Conservation (phyloP, 768 basidiomycete species). For the Kwoniella bestiolae region DNA sequence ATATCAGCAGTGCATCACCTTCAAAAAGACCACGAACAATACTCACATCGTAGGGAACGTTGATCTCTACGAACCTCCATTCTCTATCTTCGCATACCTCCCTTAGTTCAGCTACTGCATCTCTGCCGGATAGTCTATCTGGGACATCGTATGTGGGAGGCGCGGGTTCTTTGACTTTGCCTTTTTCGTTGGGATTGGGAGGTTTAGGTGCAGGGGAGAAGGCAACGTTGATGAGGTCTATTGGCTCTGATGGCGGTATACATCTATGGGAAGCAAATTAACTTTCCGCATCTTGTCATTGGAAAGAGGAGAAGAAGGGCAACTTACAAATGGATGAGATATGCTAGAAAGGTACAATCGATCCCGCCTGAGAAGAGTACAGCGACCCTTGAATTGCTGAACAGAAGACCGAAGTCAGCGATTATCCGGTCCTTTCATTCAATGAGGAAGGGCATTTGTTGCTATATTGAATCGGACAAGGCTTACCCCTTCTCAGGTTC, state of each 20-base stretch:
- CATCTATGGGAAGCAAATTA: constrained; percentile 61
- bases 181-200: constrained; percentile 57
- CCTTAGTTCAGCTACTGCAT: constrained; percentile 76
- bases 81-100: constrained; percentile 73
- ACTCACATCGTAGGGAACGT: constrained; percentile 77
- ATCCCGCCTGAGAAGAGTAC: constrained; percentile 96
- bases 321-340: constrained; percentile 73
- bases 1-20: neutral
- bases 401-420: constrained; percentile 57
- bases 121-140: constrained; percentile 79
- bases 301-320: neutral
- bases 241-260: constrained; percentile 74
- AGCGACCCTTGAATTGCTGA: constrained; percentile 64
- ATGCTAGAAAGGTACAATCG: constrained; percentile 83
- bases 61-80: constrained; percentile 92
- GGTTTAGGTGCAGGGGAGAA: constrained; percentile 60
- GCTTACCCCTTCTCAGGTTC: constrained; percentile 33
- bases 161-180: constrained; percentile 26
- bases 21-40: neutral
- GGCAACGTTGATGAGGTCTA: constrained; percentile 89
- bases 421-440: constrained; percentile 31
- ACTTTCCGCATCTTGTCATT: neutral
- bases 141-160: constrained; percentile 72
- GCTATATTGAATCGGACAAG: constrained; percentile 25
- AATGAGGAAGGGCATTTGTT: too few species aligned